Base-by-base conservation (phyloP, 352 stramenopile genomes). In the Phytophthora sp. region DNA sequence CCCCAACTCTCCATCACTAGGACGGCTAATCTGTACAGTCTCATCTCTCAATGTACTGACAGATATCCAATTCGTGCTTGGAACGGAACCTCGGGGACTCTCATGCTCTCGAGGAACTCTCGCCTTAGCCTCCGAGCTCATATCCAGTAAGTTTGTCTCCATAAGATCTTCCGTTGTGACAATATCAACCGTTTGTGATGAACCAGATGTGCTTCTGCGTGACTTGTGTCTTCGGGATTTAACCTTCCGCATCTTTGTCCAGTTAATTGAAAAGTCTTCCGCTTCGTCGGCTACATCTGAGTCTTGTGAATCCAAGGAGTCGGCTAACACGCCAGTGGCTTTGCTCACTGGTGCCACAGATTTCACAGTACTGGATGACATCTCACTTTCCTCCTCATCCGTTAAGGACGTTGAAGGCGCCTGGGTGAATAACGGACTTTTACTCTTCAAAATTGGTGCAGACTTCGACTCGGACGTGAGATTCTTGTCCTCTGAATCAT, bases 251-350 rank as follows among this genome's bases (percentile, higher is more conserved):
- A 83, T 68, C 49, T 80, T 80, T 21, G 73, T 44, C 66, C 71
- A 81, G 39, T 82, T 83, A 39, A 83, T 72, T 9, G 63, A 57
- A 52, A 86, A 80, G 1, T 75, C 63, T 30, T 83, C 77, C 8
- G 82, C 77, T 6, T 76, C 67, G 27, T 78, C 57, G 7, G 13
- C 51, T 45, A 73, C 61, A 18, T 46, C 38, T 2, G 26, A 13
- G 9, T 13, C 33, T 47, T 52, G 29, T 6, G 38, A 46, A 5
- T 57, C 35, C 7, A 51, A 24, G 44, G 53, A 56, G 23, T 42
- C 41, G 1, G 21, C 54, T 4, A 31, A 29, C 31, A 15, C 53
- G 15, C 8, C 31, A 36, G 24, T 36, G 16, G 12, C 5, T 42
- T 4, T 39, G 12, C 9, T 47, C 4, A 39, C 29, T 29, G 33